These are phyloP conservation scores for Graphiopsis chlorocephala DNA, from an alignment of 2,329 filamentous ascomycete genomes.

Conservation along the genomic window DNA sequence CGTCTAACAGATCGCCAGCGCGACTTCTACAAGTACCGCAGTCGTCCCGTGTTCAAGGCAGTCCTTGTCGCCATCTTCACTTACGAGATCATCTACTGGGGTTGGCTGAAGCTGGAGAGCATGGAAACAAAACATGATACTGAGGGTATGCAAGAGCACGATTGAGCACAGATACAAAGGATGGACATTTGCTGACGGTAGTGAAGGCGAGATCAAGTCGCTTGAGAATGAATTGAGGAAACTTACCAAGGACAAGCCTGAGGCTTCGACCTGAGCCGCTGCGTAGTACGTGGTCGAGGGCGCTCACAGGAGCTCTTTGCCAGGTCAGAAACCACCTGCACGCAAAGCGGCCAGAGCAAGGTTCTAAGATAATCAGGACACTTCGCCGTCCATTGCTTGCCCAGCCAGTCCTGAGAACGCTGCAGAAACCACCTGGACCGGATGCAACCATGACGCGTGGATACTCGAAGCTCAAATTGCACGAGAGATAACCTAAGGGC, in stretches of 20 bases:
- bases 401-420: not conserved
- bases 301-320: not conserved
- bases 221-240: conserved; percentile 10
- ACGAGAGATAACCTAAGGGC: not conserved
- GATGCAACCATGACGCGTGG: not conserved
- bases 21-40: conserved; percentile 71
- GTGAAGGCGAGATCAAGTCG: conserved; percentile 10
- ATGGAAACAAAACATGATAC: conserved; percentile 64
- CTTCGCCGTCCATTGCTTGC: not conserved
- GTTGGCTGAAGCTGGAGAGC: conserved; percentile 71
- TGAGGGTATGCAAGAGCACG: conserved; percentile 34
- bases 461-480: not conserved
- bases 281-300: not conserved
- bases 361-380: not conserved
- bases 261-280: not conserved
- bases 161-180: not conserved
- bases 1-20: not conserved
- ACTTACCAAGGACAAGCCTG: not conserved
- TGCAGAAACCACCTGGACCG: not conserved
- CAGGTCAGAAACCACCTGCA: not conserved
- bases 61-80: conserved; percentile 72
- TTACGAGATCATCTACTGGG: conserved; percentile 74
- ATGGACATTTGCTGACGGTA: not conserved
- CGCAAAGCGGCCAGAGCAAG: not conserved
- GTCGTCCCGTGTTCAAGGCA: conserved; percentile 69